Evolutionary conservation across 2,329 filamentous ascomycete species (phyloP), one percentile per base, ranked within the genome.

Genomic region (Hypoxylon sp.): DNA sequence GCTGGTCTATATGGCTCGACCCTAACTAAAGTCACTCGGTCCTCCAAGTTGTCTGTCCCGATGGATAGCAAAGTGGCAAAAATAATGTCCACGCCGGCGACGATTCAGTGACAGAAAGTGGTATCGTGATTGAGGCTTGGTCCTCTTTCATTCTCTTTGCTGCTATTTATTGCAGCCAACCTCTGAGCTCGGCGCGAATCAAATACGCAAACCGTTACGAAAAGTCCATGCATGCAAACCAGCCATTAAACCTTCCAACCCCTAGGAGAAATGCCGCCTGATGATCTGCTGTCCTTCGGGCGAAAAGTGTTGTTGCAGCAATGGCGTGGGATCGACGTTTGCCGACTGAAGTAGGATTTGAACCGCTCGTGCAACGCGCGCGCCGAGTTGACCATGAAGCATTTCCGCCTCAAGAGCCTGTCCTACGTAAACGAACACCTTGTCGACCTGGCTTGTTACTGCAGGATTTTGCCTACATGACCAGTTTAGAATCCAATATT

Each of bases 351-450:
- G 87, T 55, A 99, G 85, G 57, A 88, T 83, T 82, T 97, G 97
- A 36, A 92, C 92, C 1, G 93, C 90, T 48, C 84, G 84, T 32
- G 93, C 92, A 63, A 97, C 91, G 67, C 91, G 89, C 67, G 85
- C 87, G 25, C 93, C 93, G 19, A 92, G 94, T 76, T 94, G 89
- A 19, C 94, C 94, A 76, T 94, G 92, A 43, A 99, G 84, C 17
- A 94, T 95, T 77, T 97, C 93, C 5, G 93, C 91, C 77, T 98
- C 95, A 13, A 99, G 89, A 19, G 94, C 95, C 79, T 97, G 91
- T 25, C 91, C 93, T 61, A 98, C 92, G 75, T 89, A 91, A 25
- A 91, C 88, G 77, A 99, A 98, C 65, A 94, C 87, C 79, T 94
- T 93, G 71, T 88, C 88, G 5, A 93, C 90, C 77, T 96, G 92